Evolutionary conservation across 2,329 filamentous ascomycete genomes (phyloP), one percentile per base, ranked within the genome.

Genomic region (Lecanicillium sp.): DNA sequence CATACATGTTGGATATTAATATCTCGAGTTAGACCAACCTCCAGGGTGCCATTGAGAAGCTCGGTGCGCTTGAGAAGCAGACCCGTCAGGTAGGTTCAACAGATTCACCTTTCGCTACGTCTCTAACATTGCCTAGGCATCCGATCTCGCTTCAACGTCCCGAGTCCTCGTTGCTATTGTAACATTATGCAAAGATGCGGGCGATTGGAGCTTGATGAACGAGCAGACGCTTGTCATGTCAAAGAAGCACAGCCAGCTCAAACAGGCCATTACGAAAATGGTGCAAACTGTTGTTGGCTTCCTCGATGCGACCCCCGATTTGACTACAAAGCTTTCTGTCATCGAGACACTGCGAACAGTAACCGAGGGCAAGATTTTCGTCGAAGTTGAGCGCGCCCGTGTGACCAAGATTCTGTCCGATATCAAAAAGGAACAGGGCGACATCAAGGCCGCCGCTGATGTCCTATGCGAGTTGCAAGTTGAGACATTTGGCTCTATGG

Each of bases 161-260:
- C 80, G 89, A 59, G 70, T 95, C 48, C 72, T 98, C 51, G 71
- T 94, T 56, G 72, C 81, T 46, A 92, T 98, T 60, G 86, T 94
- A 60, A 94, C 86, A 58, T 79, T 96, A 70, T 90, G 87, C 70
- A 96, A 95, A 67, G 75, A 94, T 62, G 80, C 85, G 15, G 83
- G 83, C 50, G 88, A 98, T 62, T 98, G 92, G 92, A 81, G 79
- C 61, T 69, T 95, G 55, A 76, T 98, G 66, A 96, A 95, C 60
- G 92, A 98, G 67, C 92, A 98, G 68, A 86, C 95, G 46, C 74
- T 95, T 53, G 74, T 95, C 48, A 74, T 98, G 42, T 96, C 92
- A 49, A 98, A 98, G 80, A 98, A 98, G 72, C 92, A 98, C 84
- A 86, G 89, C 54, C 92, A 98, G 71, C 88, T 98, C 58, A 98